These are phyloP conservation scores for Ilyonectria mors-panacis DNA, from an alignment of 2,329 filamentous ascomycete species.

Conservation along the genomic window DNA sequence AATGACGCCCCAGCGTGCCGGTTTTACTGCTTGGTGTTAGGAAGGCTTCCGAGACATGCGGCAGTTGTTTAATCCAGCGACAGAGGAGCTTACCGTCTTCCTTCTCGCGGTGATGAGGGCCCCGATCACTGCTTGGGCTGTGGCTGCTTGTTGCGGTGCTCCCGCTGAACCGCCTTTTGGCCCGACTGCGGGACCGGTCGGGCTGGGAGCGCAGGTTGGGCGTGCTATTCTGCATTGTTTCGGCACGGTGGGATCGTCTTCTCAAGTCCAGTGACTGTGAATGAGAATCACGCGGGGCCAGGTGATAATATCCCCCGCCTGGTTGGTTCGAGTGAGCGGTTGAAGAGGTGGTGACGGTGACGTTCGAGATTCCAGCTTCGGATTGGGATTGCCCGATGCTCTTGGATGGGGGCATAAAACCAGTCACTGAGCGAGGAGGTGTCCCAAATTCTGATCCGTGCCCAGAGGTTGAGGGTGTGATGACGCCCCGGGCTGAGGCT, in stretches of 20 bases:
- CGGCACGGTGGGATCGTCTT: constrained; percentile 58
- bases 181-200: constrained; percentile 76
- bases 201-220: constrained; percentile 61
- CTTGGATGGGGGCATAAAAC: constrained; percentile 64
- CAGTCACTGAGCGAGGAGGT: constrained; percentile 60
- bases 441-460: constrained; percentile 66
- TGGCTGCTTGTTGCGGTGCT: constrained; percentile 87
- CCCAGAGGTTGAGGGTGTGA: constrained; percentile 65
- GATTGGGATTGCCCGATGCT: constrained; percentile 59
- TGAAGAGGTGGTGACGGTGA: constrained; percentile 69
- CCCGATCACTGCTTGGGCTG: constrained; percentile 81
- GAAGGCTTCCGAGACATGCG: constrained; percentile 37
- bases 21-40: constrained; percentile 63
- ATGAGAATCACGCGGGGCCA: constrained; percentile 61
- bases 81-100: constrained; percentile 62
- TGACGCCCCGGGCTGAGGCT: constrained; percentile 70
- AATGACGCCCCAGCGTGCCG: constrained; percentile 77
- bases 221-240: constrained; percentile 52
- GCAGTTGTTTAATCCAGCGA: neutral
- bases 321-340: constrained; percentile 58
- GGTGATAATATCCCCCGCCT: constrained; percentile 60
- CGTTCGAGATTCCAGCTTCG: constrained; percentile 66
- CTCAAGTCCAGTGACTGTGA: constrained; percentile 61
- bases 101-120: constrained; percentile 68
- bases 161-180: constrained; percentile 82